phyloP scores from a whole-genome alignment of 1,139 yeast genomes.

The Kazachstania sp. region DNA sequence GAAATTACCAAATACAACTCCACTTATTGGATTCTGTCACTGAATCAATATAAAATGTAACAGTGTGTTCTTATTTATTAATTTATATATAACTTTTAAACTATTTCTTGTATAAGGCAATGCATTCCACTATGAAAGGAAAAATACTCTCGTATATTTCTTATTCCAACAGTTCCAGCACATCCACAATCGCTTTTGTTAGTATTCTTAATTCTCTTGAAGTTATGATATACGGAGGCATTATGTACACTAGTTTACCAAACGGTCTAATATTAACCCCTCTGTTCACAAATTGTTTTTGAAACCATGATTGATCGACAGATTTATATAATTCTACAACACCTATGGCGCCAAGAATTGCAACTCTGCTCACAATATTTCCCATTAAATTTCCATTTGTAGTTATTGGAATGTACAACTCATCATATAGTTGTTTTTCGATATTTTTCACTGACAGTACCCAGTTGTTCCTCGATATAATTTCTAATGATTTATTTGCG shows the following conservation, averaged over 20 bases:
- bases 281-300: slow-evolving; percentile 15
- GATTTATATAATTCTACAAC: slow-evolving; percentile 23
- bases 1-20: no score
- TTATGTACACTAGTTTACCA: slow-evolving; percentile 23
- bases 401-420: slow-evolving; percentile 14
- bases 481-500: slow-evolving; percentile 30
- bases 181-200: not conserved
- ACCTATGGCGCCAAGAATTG: slow-evolving; percentile 30
- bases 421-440: slow-evolving; percentile 21
- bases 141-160: no score
- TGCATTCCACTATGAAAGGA: no score
- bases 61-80: no score
- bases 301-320: slow-evolving; percentile 21
- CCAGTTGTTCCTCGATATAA: slow-evolving; percentile 24
- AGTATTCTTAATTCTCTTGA: slow-evolving; percentile 11
- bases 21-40: no score
- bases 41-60: no score
- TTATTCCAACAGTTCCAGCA: not conserved
- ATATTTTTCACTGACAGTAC: slow-evolving; percentile 16
- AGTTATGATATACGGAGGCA: slow-evolving; percentile 28
- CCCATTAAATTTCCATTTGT: slow-evolving; percentile 11
- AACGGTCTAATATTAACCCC: slow-evolving; percentile 29
- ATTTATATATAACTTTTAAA: no score
- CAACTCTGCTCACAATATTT: slow-evolving; percentile 20
- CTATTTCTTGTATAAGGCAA: no score